Evolutionary conservation across 2,329 filamentous ascomycete genomes (phyloP).

Genomic region (Claviceps spartinae): DNA sequence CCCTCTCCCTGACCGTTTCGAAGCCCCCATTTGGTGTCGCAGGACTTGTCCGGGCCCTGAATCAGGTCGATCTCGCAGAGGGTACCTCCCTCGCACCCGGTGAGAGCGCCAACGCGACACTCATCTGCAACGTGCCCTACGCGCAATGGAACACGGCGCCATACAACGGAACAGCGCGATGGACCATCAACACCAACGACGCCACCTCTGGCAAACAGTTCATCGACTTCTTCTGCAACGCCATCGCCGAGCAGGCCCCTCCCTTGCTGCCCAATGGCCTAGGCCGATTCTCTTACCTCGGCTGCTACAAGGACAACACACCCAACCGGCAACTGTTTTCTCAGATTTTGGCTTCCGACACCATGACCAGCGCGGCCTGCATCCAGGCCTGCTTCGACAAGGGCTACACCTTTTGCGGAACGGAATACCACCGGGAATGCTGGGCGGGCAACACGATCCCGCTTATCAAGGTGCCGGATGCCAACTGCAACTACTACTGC

Average conservation of each 20-base stretch:
- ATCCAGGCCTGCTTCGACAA: constrained; percentile 27
- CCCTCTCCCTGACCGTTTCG: constrained; percentile 42
- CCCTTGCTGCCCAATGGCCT: constrained; percentile 30
- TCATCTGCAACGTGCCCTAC: constrained; percentile 43
- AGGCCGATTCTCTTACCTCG: constrained; percentile 37
- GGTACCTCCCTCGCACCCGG: constrained; percentile 36
- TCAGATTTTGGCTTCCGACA: constrained; percentile 25
- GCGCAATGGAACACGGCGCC: constrained; percentile 41
- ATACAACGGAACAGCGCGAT: constrained; percentile 32
- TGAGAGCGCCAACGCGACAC: constrained; percentile 34
- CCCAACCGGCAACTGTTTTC: constrained; percentile 35
- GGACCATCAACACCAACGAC: constrained; percentile 46
- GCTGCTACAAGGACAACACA: constrained; percentile 44
- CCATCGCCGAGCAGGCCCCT: constrained; percentile 37
- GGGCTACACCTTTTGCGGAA: constrained; percentile 30
- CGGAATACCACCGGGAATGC: constrained; percentile 37
- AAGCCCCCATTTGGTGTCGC: constrained; percentile 44
- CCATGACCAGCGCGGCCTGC: constrained; percentile 31
- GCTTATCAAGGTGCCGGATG: constrained; percentile 26
- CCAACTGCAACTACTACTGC: constrained; percentile 39
- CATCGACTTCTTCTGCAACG: constrained; percentile 37
- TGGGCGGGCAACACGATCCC: constrained; percentile 40
- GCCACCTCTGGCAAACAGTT: constrained; percentile 36
- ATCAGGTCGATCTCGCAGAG: constrained; percentile 44
- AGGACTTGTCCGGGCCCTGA: constrained; percentile 40